phyloP scores from a whole-genome alignment of 2,329 filamentous ascomycete species.

The Monosporascus sp. region DNA sequence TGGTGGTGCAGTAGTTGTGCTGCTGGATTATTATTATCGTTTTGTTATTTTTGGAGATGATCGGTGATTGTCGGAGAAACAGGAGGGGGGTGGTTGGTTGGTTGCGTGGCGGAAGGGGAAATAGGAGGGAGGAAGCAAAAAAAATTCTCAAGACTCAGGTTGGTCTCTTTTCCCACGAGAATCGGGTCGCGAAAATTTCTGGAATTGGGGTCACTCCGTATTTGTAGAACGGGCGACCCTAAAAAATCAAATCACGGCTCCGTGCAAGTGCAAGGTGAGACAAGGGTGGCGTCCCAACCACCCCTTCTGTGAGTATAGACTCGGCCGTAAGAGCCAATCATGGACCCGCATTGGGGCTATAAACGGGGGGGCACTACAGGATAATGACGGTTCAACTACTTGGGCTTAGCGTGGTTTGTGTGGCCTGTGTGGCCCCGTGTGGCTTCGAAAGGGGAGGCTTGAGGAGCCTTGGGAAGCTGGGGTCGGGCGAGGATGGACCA shows the following conservation, averaged over 20 bases:
- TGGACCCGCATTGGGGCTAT: neutral
- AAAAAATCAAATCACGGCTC: conserved; percentile 23
- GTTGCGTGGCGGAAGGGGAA: conserved; percentile 24
- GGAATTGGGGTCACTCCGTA: conserved; percentile 36
- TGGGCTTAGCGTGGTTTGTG: too few relatives aligned
- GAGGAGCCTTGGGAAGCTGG: neutral
- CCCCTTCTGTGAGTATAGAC: conserved; percentile 13
- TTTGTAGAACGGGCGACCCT: conserved; percentile 35
- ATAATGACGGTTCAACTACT: neutral
- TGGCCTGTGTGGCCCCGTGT: neutral
- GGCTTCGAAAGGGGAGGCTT: neutral
- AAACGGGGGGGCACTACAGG: conserved; percentile 12
- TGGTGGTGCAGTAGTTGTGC: conserved; percentile 6
- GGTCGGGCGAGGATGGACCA: neutral
- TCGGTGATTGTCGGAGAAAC: conserved; percentile 26
- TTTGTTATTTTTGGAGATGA: conserved; percentile 10
- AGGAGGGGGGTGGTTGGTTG: conserved; percentile 18
- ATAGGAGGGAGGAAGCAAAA: conserved; percentile 30
- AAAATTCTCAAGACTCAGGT: conserved; percentile 30
- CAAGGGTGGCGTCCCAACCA: conserved; percentile 13
- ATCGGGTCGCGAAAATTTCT: conserved; percentile 30
- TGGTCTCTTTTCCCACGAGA: conserved; percentile 22
- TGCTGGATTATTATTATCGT: conserved; percentile 6
- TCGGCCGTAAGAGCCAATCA: conserved; percentile 14
- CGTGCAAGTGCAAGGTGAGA: conserved; percentile 16